Evolutionary conservation across 768 basidiomycete species (phyloP).

Genomic region (Podaxis sp.): DNA sequence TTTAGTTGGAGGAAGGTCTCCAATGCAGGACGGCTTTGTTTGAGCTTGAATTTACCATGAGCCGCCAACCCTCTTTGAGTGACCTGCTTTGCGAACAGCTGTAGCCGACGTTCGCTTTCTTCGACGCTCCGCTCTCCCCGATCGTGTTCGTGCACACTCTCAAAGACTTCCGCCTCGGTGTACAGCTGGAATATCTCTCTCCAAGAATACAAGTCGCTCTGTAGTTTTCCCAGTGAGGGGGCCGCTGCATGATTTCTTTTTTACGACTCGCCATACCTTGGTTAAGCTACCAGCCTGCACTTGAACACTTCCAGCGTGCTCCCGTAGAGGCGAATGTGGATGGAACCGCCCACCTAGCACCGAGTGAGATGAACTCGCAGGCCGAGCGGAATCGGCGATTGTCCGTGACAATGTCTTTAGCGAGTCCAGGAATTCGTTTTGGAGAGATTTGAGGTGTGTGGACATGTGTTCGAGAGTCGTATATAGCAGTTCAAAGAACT

Average conservation of each 20-base stretch:
- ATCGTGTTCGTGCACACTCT: constrained; percentile 59
- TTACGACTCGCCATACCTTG: constrained; percentile 20
- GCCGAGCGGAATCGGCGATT: constrained; percentile 41
- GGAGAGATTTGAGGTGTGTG: constrained; percentile 48
- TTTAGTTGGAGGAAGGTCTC: constrained; percentile 76
- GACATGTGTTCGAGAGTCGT: constrained; percentile 54
- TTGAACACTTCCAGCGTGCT: constrained; percentile 34
- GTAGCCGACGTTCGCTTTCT: constrained; percentile 66
- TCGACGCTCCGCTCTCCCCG: constrained; percentile 68
- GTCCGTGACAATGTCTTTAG: constrained; percentile 33
- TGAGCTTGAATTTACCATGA: constrained; percentile 50
- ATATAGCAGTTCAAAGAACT: constrained; percentile 76
- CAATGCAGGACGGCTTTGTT: constrained; percentile 57
- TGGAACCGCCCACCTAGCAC: constrained; percentile 26
- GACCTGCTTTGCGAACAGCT: constrained; percentile 60
- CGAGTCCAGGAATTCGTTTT: constrained; percentile 45
- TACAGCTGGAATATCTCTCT: constrained; percentile 88
- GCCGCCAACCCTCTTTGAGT: constrained; percentile 55
- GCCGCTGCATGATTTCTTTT: background rate
- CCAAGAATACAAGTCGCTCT: constrained; percentile 84
- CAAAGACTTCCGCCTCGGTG: constrained; percentile 83
- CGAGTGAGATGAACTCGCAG: constrained; percentile 33
- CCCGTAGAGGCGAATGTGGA: constrained; percentile 42
- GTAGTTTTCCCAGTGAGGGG: background rate
- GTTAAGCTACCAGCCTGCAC: constrained; percentile 21